These are phyloP conservation scores for Recurvomyces mirabilis DNA, from an alignment of 495 filamentous ascomycete species.

Conservation along the genomic window DNA sequence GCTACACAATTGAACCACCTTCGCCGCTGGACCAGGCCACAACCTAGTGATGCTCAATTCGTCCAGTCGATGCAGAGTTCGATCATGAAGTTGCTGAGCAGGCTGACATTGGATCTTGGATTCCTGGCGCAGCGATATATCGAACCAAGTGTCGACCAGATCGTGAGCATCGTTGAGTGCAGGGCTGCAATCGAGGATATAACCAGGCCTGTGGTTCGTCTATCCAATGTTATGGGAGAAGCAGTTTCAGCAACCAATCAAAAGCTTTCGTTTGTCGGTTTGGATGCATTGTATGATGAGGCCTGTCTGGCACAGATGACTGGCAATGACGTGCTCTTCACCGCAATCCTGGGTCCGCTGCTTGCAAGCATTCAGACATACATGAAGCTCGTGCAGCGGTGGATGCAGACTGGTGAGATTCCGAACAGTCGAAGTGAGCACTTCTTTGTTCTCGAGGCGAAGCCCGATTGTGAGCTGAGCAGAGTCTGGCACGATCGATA, in stretches of 20 bases:
- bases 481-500: conserved; percentile 71
- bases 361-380: conserved; percentile 77
- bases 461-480: conserved; percentile 45
- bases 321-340: conserved; percentile 49
- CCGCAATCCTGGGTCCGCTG: conserved; percentile 55
- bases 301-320: conserved; percentile 58
- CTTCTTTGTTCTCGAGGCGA: conserved; percentile 61
- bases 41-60: conserved; percentile 37
- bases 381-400: conserved; percentile 61
- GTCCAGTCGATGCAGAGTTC: conserved; percentile 43
- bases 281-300: conserved; percentile 64
- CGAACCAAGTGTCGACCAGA: conserved; percentile 22
- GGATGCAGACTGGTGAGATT: conserved; percentile 76
- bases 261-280: conserved; percentile 40
- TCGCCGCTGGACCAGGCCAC: conserved; percentile 34
- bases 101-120: conserved; percentile 37
- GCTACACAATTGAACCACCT: conserved; percentile 38
- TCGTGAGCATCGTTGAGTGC: conserved; percentile 50
- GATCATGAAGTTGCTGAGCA: conserved; percentile 32
- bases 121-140: conserved; percentile 36
- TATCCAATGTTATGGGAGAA: conserved; percentile 5
- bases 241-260: neutral
- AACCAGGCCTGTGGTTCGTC: conserved; percentile 21
- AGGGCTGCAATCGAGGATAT: conserved; percentile 43
- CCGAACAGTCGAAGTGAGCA: conserved; percentile 38